These are phyloP conservation scores for Asterochloris erici DNA, from an alignment of 139 green algal species.

Conservation along the genomic window DNA sequence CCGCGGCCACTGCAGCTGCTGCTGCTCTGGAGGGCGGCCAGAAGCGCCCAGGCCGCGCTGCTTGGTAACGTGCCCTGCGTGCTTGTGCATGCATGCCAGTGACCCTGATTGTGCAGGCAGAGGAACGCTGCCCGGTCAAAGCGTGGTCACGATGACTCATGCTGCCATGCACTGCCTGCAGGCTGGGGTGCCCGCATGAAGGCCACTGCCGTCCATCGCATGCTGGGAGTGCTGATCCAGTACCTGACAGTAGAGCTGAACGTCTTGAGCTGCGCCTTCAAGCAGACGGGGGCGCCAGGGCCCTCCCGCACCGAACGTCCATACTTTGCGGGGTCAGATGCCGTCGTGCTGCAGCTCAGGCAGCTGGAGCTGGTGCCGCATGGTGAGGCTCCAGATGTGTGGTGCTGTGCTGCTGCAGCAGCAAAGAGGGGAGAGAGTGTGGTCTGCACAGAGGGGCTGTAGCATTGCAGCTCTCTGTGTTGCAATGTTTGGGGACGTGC, in stretches of 20 bases:
- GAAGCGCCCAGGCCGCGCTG: no score
- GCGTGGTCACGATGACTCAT: background rate
- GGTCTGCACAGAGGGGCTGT: no score
- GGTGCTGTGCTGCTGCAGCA: background rate
- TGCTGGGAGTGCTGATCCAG: constrained; percentile 28
- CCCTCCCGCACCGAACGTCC: constrained; percentile 21
- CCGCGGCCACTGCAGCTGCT: no score
- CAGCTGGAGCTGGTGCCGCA: constrained; percentile 30
- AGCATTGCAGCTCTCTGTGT: no score
- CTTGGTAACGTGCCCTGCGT: no score
- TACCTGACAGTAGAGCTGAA: constrained; percentile 32
- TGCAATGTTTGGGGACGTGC: no score
- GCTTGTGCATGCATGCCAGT: no score
- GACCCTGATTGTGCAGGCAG: no score
- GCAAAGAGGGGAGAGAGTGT: background rate
- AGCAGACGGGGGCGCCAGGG: constrained; percentile 43
- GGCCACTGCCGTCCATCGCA: background rate
- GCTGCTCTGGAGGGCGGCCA: no score
- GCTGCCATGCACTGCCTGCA: background rate
- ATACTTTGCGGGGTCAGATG: constrained; percentile 38
- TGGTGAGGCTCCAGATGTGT: constrained; percentile 1
- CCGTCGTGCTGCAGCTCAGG: constrained; percentile 27
- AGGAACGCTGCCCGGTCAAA: background rate
- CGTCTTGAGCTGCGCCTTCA: constrained; percentile 31
- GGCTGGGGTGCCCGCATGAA: background rate